Evolutionary conservation across 306 rosid genomes (phyloP), one percentile per base, ranked within the genome.

Genomic region (Oemleria cerasiformis): DNA sequence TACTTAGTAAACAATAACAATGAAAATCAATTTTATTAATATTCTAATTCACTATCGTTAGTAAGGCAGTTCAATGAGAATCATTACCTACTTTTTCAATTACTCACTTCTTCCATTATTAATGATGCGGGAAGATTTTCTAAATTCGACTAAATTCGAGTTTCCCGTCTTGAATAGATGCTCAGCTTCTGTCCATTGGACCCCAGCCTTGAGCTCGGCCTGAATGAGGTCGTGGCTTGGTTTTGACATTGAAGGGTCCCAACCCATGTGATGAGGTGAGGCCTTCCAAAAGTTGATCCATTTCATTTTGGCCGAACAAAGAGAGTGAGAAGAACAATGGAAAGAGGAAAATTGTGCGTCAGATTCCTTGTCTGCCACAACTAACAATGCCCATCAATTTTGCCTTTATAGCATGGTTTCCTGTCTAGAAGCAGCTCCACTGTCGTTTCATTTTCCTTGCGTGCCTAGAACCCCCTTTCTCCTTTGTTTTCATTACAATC

Each of bases 261-360:
- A 78, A 73, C 34, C 77, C 87, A 87, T 78, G 92, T 82, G 84
- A 75, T 17, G 10, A 65, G n/a, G 71, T 17, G 10, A 65, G 21
- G 71, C 21, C 56, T 23, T 63, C 11, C 21, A 5, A 67, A 80
- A 76, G 67, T 63, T 15, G 7, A 50, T 6, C 56, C 43, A 58
- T 58, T 69, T 56, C 56, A 20, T 36, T 34, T 8, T 55, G 57
- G 7, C 5, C 1, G 30, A 25, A 2, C 2, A 4, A 30, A 30
- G 36, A 30, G 36, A 30, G 36, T 1, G 3, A 30, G 36, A 30
- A 30, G 3, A 30, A 30, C 4, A 30, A 30, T 1, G 3, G 36
- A 30, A 30, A 30, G 73, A 67, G 2, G n/a, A 73, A 79, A 50
- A 44, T 67, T 77, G 73, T 73, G 14, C 47, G 76, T 56, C 36